phyloP scores from a whole-genome alignment of 179 eudicot genomes.

The Vitellaria paradoxa region DNA sequence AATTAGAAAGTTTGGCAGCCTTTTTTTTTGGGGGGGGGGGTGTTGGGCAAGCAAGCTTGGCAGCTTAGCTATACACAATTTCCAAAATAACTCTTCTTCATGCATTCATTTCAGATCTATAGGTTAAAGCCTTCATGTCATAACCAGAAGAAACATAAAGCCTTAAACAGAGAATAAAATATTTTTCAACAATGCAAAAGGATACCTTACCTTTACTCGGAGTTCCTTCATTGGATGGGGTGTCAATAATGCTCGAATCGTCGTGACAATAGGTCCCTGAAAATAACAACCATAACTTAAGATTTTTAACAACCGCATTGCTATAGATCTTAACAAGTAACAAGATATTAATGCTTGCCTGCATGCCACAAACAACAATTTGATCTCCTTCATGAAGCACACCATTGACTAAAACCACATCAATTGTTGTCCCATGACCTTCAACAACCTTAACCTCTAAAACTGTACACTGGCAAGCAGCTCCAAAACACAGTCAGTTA shows the following conservation, averaged over 20 bases:
- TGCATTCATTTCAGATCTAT: not conserved
- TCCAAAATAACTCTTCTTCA: not conserved
- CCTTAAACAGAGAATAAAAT: not conserved
- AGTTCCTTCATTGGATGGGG: conserved; percentile 99
- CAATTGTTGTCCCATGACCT: conserved; percentile 96
- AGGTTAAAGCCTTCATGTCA: not conserved
- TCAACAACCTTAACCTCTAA: conserved; percentile 96
- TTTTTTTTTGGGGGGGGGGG: too few species aligned
- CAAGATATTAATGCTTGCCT: conserved; percentile 40
- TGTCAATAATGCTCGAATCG: conserved; percentile 81
- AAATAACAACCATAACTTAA: conserved; percentile 7
- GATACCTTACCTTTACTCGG: conserved; percentile 67
- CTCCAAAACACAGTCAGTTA: conserved; percentile 15
- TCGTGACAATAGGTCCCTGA: conserved; percentile 84
- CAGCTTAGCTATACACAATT: not conserved
- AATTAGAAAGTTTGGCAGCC: too few species aligned
- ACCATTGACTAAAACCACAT: conserved; percentile 91
- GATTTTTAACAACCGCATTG: not conserved
- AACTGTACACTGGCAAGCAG: conserved; percentile 71
- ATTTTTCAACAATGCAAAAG: not conserved
- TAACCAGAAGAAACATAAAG: not conserved
- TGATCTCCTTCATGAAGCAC: conserved; percentile 95
- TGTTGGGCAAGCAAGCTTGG: too few species aligned
- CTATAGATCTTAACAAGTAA: conserved; percentile 5
- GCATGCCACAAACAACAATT: conserved; percentile 92